Conservation (phyloP, 257 asterid species). For the Rhazya stricta region DNA sequence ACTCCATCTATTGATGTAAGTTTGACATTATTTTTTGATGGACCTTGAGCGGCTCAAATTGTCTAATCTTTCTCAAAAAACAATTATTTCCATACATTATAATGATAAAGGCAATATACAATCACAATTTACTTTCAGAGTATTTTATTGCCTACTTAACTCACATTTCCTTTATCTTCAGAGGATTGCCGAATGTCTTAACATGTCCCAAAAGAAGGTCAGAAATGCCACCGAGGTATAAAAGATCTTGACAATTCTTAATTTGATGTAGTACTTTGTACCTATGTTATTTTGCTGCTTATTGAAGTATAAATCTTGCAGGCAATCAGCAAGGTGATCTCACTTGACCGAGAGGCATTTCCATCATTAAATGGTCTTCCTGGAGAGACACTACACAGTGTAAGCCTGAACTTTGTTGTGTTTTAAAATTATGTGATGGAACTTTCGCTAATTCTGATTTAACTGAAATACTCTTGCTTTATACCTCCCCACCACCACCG, state of each 20-base stretch:
- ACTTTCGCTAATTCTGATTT: neutral
- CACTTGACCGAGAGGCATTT: slow-evolving; percentile 87
- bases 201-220: slow-evolving; percentile 86
- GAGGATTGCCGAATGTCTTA: slow-evolving; percentile 83
- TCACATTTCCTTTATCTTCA: slow-evolving; percentile 32
- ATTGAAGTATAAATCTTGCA: slow-evolving; percentile 26
- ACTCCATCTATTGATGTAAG: slow-evolving; percentile 81
- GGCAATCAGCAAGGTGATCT: slow-evolving; percentile 83
- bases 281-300: slow-evolving; percentile 4
- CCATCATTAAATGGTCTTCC: slow-evolving; percentile 88
- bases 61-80: neutral
- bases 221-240: slow-evolving; percentile 96
- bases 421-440: neutral
- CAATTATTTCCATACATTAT: neutral
- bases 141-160: slow-evolving; percentile 7
- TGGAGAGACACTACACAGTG: slow-evolving; percentile 82
- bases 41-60: slow-evolving; percentile 2
- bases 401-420: slow-evolving; percentile 29
- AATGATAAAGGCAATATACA: neutral
- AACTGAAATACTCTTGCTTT: neutral
- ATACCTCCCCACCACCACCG: neutral
- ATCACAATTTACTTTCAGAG: neutral
- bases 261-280: slow-evolving; percentile 12
- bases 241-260: slow-evolving; percentile 5
- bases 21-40: neutral